Evolutionary conservation across 2,329 filamentous ascomycete genomes (phyloP).

Genomic region (Fusarium nisikadoi): DNA sequence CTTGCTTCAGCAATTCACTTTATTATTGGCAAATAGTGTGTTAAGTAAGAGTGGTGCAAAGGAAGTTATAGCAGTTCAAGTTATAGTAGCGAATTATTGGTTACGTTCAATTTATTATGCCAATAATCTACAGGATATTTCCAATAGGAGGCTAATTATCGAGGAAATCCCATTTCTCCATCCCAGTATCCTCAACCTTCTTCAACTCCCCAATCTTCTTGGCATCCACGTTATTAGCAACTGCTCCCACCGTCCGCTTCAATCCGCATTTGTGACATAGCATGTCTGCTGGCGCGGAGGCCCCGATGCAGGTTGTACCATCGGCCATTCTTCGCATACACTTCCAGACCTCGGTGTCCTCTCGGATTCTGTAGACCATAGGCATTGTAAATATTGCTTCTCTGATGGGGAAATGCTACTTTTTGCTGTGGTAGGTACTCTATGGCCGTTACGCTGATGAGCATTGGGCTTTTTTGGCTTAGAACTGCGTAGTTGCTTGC

Average conservation of each 20-base stretch:
- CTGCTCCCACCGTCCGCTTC: neutral
- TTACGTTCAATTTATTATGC: accelerated
- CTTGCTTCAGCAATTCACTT: neutral
- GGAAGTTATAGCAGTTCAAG: accelerated
- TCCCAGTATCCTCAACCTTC: neutral
- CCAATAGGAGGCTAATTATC: neutral
- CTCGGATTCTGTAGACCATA: neutral
- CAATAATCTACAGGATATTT: accelerated
- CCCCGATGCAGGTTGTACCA: neutral
- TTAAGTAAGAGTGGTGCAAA: accelerated
- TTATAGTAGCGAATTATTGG: accelerated
- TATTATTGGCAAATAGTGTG: accelerated
- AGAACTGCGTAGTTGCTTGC: too few species aligned
- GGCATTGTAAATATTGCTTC: neutral
- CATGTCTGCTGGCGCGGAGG: neutral
- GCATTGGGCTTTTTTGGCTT: accelerated
- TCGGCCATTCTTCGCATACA: neutral
- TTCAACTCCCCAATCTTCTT: neutral
- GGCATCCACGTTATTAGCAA: neutral
- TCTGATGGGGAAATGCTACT: accelerated
- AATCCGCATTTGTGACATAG: neutral
- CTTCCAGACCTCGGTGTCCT: neutral
- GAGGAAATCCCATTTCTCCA: neutral
- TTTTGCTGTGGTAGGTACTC: accelerated
- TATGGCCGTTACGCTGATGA: accelerated